Evolutionary conservation across 2,329 filamentous ascomycete species (phyloP).

Genomic region (Talaromyces sp.): DNA sequence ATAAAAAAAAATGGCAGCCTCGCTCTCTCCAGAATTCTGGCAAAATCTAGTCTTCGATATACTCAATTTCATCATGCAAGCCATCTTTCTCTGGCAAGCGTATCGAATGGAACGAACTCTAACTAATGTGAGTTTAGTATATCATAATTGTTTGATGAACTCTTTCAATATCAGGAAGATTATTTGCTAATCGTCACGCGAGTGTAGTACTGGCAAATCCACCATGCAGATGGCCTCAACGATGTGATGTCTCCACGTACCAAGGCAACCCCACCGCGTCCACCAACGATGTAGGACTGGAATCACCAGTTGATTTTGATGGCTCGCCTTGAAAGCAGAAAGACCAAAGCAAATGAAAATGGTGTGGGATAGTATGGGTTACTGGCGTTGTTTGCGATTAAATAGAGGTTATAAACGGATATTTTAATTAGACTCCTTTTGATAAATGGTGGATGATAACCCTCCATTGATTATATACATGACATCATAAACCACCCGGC

Average conservation of each 20-base stretch:
- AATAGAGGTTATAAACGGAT: neutral
- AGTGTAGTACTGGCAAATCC: neutral
- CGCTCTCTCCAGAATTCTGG: neutral
- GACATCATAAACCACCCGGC: neutral
- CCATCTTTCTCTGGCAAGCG: neutral
- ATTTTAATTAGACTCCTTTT: neutral
- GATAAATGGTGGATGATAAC: neutral
- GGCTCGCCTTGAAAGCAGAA: too few species aligned
- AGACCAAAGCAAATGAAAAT: neutral
- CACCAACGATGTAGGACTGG: neutral
- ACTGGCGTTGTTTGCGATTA: neutral
- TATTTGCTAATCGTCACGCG: neutral
- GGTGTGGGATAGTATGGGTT: neutral
- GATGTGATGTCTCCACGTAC: neutral
- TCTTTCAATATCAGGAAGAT: too few species aligned
- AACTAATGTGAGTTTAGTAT: neutral
- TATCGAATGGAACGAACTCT: neutral
- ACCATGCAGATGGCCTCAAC: neutral
- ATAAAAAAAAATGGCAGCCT: neutral
- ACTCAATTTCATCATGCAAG: neutral
- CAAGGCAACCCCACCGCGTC: neutral
- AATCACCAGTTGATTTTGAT: too few species aligned
- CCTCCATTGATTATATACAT: neutral
- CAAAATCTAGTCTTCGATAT: neutral
- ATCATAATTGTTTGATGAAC: neutral